These are phyloP conservation scores for Cryptococcus maquisensis DNA, from an alignment of 1,284 basidiomycete genomes.

Conservation along the genomic window DNA sequence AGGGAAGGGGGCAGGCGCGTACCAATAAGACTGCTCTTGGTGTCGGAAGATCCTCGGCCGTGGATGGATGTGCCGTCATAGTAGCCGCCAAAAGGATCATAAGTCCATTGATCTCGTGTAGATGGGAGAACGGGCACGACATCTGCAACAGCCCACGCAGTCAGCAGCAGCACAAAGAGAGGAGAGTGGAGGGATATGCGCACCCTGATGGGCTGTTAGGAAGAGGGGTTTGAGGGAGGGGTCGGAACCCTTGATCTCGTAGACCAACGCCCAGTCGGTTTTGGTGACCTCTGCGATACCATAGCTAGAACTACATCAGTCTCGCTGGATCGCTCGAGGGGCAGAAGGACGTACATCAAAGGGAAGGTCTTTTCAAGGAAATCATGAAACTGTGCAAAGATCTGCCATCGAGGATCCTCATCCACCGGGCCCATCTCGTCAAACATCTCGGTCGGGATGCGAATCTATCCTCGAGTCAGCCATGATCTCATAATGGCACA, in stretches of 20 bases:
- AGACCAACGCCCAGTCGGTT: conserved; percentile 61
- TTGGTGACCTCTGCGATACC: conserved; percentile 50
- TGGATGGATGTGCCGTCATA: conserved; percentile 59
- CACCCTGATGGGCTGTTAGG: conserved; percentile 63
- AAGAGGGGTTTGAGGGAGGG: conserved; percentile 60
- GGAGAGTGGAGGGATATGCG: conserved; percentile 1
- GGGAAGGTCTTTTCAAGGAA: conserved; percentile 46
- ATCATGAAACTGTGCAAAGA: conserved; percentile 44
- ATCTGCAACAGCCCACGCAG: conserved; percentile 48
- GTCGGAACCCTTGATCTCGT: conserved; percentile 60
- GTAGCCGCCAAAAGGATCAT: conserved; percentile 60
- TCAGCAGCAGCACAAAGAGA: background rate
- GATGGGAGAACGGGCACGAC: conserved; percentile 58
- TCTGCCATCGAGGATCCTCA: conserved; percentile 43
- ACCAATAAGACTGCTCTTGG: conserved; percentile 57
- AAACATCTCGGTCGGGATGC: conserved; percentile 45
- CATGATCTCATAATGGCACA: background rate
- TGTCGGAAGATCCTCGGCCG: conserved; percentile 60
- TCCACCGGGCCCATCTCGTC: conserved; percentile 46
- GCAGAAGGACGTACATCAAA: conserved; percentile 24
- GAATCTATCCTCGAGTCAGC: conserved; percentile 9
- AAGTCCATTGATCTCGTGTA: conserved; percentile 56
- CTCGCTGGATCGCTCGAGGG: background rate
- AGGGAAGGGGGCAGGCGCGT: background rate
- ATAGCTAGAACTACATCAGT: conserved; percentile 45